phyloP scores from a whole-genome alignment of 495 filamentous ascomycete species.

The Mycothermus thermophilus region DNA sequence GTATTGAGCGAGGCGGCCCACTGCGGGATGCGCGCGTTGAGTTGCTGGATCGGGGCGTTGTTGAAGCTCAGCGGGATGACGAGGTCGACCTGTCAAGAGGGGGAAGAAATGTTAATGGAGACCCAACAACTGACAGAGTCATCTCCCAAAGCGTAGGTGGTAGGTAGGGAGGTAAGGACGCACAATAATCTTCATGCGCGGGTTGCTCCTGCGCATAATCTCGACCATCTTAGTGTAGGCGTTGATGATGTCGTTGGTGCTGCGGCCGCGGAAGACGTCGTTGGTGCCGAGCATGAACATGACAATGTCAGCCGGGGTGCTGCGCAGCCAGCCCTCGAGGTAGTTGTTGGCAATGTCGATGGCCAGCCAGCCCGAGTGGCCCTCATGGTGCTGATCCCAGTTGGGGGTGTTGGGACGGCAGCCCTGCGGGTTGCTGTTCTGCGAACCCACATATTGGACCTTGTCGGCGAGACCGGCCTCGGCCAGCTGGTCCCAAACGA shows the following conservation, averaged over 20 bases:
- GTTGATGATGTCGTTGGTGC: constrained; percentile 21
- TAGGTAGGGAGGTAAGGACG: background rate
- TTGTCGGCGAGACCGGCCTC: constrained; percentile 13
- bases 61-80: constrained; percentile 20
- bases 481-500: constrained; percentile 25
- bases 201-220: constrained; percentile 22
- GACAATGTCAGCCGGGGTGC: constrained; percentile 27
- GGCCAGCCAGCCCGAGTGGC: constrained; percentile 30
- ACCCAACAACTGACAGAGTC: no score
- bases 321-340: constrained; percentile 24
- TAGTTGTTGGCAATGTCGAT: constrained; percentile 33
- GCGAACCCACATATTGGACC: constrained; percentile 29
- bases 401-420: constrained; percentile 18
- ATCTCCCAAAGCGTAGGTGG: background rate
- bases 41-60: constrained; percentile 9
- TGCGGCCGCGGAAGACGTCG: constrained; percentile 19
- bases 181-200: constrained; percentile 27
- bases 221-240: constrained; percentile 27
- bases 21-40: constrained; percentile 25
- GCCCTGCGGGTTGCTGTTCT: constrained; percentile 24
- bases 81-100: constrained; percentile 15
- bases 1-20: constrained; percentile 21
- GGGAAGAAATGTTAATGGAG: no score
- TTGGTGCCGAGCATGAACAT: constrained; percentile 34
- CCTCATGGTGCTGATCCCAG: constrained; percentile 29